Conservation (phyloP, 768 basidiomycete species). For the Trametes cubensis region DNA sequence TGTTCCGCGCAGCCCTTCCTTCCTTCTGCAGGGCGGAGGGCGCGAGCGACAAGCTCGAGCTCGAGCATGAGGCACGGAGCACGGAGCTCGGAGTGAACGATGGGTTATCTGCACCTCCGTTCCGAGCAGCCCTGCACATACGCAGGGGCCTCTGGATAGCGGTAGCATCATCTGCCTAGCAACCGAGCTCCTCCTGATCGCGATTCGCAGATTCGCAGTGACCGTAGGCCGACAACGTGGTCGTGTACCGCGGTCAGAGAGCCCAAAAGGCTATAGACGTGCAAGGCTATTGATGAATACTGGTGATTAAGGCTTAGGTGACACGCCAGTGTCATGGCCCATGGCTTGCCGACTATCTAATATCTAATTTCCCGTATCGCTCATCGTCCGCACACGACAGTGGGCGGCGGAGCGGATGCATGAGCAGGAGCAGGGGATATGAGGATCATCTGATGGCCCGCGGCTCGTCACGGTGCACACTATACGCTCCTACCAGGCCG, state of each 20-base stretch:
- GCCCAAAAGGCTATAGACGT: not conserved
- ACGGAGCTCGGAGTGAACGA: slow-evolving; percentile 11
- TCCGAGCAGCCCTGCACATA: not conserved
- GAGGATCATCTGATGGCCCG: slow-evolving; percentile 20
- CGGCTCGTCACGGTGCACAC: not conserved
- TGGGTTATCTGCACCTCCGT: slow-evolving; percentile 13
- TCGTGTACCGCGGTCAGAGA: no score
- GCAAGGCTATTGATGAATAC: not conserved
- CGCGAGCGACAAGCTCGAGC: not conserved
- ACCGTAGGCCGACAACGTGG: not conserved
- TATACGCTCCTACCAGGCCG: not conserved
- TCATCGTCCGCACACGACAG: slow-evolving; percentile 1
- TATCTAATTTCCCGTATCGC: slow-evolving; percentile 25
- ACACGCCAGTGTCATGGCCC: no score
- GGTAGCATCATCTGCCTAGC: slow-evolving; percentile 17
- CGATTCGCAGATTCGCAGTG: not conserved
- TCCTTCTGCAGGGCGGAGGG: slow-evolving; percentile 15
- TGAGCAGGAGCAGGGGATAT: not conserved
- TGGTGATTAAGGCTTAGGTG: not conserved
- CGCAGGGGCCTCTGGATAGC: no score
- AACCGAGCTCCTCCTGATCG: slow-evolving; percentile 12
- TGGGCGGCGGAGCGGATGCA: no score
- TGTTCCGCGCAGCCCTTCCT: not conserved
- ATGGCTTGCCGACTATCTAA: not conserved
- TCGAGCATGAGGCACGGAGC: not conserved